Evolutionary conservation across 306 rosid species (phyloP), one percentile per base, ranked within the genome.

Genomic region (Amphicarpaea edgeworthii): DNA sequence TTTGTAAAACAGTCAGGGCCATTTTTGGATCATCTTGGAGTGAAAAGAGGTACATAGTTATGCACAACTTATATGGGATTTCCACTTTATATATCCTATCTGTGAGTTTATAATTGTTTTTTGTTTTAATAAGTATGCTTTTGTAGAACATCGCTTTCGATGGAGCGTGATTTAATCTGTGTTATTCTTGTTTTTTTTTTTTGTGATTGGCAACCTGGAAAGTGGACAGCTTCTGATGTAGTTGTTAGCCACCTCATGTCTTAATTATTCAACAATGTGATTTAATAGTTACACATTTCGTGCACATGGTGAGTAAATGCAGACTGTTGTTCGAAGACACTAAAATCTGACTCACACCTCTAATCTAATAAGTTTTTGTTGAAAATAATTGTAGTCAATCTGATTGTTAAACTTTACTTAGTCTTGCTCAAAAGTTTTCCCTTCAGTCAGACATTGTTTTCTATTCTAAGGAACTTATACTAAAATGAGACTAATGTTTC

Each of bases 21-120:
- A 34, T 87, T 96, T 69, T 80, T 96, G 84, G 99, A 95, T 87
- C 99, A 95, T 79, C 85, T 95, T 85, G 99, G 99, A 74, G 82
- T 96, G 77, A 83, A 77, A 77, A 88, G 71, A 88, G 97, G 99
- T 90, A 79, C 67, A 63, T 23, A 40, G 43, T 53, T 71, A 20
- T 76, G 61, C 57, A 14, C 17, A 70, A 49, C 65, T 46, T 70
- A 32, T 11, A n/a, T 65, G 68, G 20, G 62, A 65, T 70, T 75
- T 72, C n/a, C n/a, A 8, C 65, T 77, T 42, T 62, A 28, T 60
- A 53, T 42, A 64, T 63, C 30, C 46, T 50, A 11, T 60, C 12
- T 65, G 63, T 19, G 61, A 20, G 64, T 49, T 55, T 53, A 20
- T 62, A 23, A 40, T 23, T 60, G 24, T 50, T 32, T 34, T 66